phyloP scores from a whole-genome alignment of 2,329 filamentous ascomycete species.

The Colletotrichum lindemuthianum region DNA sequence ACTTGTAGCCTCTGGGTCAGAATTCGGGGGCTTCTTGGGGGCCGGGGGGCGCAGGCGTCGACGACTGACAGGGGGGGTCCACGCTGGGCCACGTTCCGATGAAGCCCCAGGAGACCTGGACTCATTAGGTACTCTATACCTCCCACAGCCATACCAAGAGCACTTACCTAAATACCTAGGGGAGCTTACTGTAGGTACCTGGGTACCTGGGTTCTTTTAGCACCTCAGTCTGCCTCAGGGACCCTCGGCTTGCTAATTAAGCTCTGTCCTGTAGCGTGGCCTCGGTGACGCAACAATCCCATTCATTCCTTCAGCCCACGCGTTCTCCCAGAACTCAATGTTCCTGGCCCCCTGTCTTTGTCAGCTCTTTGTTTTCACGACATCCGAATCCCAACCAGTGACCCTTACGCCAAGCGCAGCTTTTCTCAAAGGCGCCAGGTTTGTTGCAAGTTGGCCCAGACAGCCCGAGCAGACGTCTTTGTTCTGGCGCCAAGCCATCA shows the following conservation, averaged over 20 bases:
- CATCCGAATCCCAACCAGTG: neutral
- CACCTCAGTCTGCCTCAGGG: too few species aligned
- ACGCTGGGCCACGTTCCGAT: slow-evolving; percentile 4
- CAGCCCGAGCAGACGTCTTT: neutral
- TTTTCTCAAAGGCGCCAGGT: too few species aligned
- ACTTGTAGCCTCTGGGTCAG: too few species aligned
- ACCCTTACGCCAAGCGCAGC: too few species aligned
- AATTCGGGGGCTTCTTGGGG: slow-evolving; percentile 10
- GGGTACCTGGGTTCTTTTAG: too few species aligned
- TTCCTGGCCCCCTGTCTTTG: neutral
- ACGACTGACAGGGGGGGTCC: slow-evolving; percentile 24
- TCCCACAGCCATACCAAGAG: too few species aligned
- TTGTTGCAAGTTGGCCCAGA: neutral
- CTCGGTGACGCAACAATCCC: slow-evolving; percentile 33
- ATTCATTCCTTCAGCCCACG: neutral
- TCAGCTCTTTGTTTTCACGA: neutral
- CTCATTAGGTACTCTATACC: too few species aligned
- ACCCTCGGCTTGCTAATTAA: slow-evolving; percentile 23
- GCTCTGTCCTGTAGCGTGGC: slow-evolving; percentile 5
- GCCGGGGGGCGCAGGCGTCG: slow-evolving; percentile 33
- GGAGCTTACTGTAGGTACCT: too few species aligned
- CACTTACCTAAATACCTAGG: too few species aligned
- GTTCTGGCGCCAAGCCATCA: neutral
- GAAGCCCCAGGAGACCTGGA: too few species aligned
- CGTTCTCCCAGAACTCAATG: too few species aligned